Conservation (phyloP, 176 grass and related monocot genomes). For the Paspalum vaginatum region DNA sequence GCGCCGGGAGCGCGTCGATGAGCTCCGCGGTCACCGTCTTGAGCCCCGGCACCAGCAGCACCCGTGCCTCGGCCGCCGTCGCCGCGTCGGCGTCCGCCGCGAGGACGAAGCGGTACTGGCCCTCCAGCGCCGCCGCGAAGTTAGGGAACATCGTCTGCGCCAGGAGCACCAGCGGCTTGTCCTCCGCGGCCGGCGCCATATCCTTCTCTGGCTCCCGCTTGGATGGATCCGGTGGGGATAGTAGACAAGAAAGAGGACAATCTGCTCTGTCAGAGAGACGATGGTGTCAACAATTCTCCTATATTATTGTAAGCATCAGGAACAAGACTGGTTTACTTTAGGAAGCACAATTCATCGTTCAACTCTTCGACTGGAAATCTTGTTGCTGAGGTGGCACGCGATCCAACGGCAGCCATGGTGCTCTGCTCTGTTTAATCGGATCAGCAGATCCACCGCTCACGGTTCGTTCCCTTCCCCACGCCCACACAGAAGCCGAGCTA, state of each 20-base stretch:
- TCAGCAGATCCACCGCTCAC: not conserved
- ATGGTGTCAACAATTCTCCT: too few species aligned
- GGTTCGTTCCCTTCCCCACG: not conserved
- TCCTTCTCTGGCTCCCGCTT: not conserved
- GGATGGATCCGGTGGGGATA: too few species aligned
- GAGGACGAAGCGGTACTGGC: constrained; percentile 10
- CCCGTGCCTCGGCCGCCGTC: not conserved
- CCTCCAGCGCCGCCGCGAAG: constrained; percentile 1
- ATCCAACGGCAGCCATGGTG: not conserved
- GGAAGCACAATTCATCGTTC: not conserved
- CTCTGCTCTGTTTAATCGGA: not conserved
- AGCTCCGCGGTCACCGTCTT: constrained; percentile 8
- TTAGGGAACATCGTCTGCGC: not conserved
- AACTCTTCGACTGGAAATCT: not conserved
- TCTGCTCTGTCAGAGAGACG: too few species aligned
- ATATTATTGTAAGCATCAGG: not conserved
- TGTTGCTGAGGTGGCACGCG: not conserved
- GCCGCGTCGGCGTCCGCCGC: constrained; percentile 8
- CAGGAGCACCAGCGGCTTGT: constrained; percentile 41
- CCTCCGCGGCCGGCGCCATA: not conserved
- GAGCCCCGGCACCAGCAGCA: constrained; percentile 20
- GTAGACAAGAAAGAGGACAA: too few species aligned
- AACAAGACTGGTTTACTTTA: not conserved
- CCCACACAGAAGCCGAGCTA: not conserved
- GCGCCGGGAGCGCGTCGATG: constrained; percentile 37